A percentile compares a stretch with the other conserved stretches of the same genome.
phyloP scores from a whole-genome alignment of 140 eudicot genomes.

The Oenanthe javanica region DNA sequence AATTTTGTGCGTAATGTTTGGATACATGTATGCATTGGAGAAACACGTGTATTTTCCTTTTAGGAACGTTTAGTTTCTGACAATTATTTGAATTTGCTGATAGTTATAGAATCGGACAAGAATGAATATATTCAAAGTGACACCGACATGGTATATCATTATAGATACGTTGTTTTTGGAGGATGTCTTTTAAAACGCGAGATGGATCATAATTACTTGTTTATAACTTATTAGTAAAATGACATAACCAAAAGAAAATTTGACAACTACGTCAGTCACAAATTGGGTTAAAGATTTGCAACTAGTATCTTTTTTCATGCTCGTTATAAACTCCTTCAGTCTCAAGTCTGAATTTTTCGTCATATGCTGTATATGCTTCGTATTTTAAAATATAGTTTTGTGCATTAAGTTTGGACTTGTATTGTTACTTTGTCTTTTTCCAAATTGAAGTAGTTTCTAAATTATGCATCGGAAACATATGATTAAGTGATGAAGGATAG shows the following conservation, averaged over 20 bases:
- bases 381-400: too few species aligned
- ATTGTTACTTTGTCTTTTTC: too few species aligned
- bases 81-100: not conserved
- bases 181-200: not conserved
- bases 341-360: not conserved
- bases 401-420: too few species aligned
- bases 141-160: not conserved
- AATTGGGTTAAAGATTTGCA: not conserved
- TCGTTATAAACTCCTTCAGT: not conserved
- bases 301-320: not conserved
- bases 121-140: not conserved
- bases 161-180: not conserved
- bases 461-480: not conserved
- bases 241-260: not conserved
- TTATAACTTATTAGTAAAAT: not conserved
- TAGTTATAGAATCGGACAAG: not conserved
- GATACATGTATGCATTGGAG: not conserved
- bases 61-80: not conserved
- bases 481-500: too few species aligned
- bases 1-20: not conserved
- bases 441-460: too few species aligned
- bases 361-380: not conserved
- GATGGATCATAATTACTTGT: not conserved
- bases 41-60: not conserved
- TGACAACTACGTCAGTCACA: not conserved